phyloP scores from a whole-genome alignment of 495 filamentous ascomycete species.

The Cercophora samala region DNA sequence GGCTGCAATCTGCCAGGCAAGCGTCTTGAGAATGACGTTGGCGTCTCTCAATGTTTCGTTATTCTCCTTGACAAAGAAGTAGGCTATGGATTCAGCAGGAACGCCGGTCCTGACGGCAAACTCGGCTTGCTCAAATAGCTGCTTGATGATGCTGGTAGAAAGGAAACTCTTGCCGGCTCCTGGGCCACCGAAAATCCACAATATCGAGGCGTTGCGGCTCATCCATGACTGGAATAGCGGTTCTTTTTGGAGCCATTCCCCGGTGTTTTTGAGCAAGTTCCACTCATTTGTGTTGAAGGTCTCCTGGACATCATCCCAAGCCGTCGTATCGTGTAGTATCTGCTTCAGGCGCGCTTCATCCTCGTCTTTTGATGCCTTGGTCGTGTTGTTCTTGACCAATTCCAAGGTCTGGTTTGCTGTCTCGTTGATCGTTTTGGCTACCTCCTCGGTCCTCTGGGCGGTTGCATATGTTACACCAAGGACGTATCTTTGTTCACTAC shows the following conservation, averaged over 20 bases:
- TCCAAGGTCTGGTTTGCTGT: background rate
- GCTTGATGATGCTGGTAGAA: conserved; percentile 11
- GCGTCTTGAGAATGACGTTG: conserved; percentile 16
- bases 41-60: conserved; percentile 18
- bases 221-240: conserved; percentile 12
- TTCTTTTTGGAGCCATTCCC: background rate
- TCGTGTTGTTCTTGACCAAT: too few species aligned
- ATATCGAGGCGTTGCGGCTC: conserved; percentile 10
- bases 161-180: conserved; percentile 18
- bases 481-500: background rate
- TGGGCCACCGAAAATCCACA: conserved; percentile 21
- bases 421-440: background rate
- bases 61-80: background rate
- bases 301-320: background rate
- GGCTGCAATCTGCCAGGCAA: conserved; percentile 15
- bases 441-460: background rate
- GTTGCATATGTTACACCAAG: background rate
- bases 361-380: background rate
- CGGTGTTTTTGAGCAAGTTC: background rate
- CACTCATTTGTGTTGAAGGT: background rate
- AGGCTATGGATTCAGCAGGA: background rate
- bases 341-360: background rate
- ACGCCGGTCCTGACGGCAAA: background rate
- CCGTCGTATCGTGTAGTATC: background rate
- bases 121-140: background rate